Base-by-base conservation (phyloP, 352 stramenopile species). In the Pythium aquatile region DNA sequence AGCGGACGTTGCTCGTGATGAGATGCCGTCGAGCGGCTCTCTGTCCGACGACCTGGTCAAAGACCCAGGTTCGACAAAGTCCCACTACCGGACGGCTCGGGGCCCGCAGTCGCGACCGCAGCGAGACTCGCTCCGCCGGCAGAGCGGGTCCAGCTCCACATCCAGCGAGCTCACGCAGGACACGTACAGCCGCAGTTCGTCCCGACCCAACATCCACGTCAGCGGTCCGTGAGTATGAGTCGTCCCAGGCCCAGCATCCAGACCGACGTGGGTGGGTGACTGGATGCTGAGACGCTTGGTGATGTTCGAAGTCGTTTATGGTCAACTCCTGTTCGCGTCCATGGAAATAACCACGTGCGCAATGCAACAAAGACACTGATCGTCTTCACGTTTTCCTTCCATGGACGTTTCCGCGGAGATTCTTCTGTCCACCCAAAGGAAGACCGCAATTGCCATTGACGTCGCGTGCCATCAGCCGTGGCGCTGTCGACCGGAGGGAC, bases 141-240 rank as follows among this genome's bases (percentile, higher is more conserved):
- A 52, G 37, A 63, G 55, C 30, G 47, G 44, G 6, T 69, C 62
- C 13, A 70, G 64, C 46, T 70, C 64, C 26, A 70, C 64, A 20
- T 70, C 64, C 29, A 70, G 64, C 37, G 64, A 70, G 64, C 64
- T 53, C 49, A 66, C 64, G 29, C 64, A 66, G 44, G 64, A 70
- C 64, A 70, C 64, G 53, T 58, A 58, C 30, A 63, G 51, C 44
- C 58, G 35, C 46, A 61, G 32, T 29, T 70, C 64, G 52, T 70
- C 58, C 13, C 61, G 44, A 26, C 64, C 64, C n/a, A 51, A 49
- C 32, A 35, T 70, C 40, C 58, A 56, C 32, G 10, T 58, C 29
- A 60, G 35, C 55, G 37, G 37, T 13, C 37, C 37, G 37, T 30
- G 44, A 26, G 55, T 52, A 37, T 58, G 39, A 39, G 26, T 17